phyloP scores from a whole-genome alignment of 306 rosid species.

The Gleditsia sinensis region DNA sequence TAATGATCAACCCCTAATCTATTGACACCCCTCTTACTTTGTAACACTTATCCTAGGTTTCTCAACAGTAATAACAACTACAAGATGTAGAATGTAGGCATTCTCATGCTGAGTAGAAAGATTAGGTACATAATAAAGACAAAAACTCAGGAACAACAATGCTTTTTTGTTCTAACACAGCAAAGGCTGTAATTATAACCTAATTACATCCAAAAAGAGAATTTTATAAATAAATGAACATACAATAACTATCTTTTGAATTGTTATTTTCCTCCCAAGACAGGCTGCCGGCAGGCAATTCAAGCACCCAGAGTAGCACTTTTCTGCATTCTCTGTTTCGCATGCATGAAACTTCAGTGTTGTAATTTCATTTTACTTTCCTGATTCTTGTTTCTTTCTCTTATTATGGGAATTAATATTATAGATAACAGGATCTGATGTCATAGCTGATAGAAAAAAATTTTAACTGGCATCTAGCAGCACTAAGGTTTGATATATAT shows the following conservation, averaged over 20 bases:
- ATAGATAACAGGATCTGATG: neutral
- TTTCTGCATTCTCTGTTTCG: conserved; percentile 16
- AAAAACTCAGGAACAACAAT: neutral
- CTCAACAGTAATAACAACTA: neutral
- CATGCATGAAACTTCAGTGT: conserved; percentile 10
- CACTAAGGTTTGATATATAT: conserved; percentile 15
- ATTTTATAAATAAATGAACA: neutral
- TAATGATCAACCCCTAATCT: too few relatives aligned
- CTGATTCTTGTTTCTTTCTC: neutral
- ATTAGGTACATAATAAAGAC: neutral
- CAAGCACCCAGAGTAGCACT: conserved; percentile 1
- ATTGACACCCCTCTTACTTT: too few relatives aligned
- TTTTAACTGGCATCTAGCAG: conserved; percentile 15
- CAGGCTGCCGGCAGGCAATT: neutral
- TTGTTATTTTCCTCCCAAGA: conserved; percentile 1
- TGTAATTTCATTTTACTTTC: conserved; percentile 10
- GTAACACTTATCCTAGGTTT: too few relatives aligned
- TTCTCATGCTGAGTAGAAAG: neutral
- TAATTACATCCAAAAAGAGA: conserved; percentile 4
- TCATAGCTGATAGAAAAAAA: neutral
- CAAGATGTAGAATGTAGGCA: conserved; percentile 11
- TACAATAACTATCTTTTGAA: neutral
- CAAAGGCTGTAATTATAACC: neutral
- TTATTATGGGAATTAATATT: neutral
- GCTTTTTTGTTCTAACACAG: neutral